Evolutionary conservation across 345 rosid genomes (phyloP).

Genomic region (Trapa incisa): DNA sequence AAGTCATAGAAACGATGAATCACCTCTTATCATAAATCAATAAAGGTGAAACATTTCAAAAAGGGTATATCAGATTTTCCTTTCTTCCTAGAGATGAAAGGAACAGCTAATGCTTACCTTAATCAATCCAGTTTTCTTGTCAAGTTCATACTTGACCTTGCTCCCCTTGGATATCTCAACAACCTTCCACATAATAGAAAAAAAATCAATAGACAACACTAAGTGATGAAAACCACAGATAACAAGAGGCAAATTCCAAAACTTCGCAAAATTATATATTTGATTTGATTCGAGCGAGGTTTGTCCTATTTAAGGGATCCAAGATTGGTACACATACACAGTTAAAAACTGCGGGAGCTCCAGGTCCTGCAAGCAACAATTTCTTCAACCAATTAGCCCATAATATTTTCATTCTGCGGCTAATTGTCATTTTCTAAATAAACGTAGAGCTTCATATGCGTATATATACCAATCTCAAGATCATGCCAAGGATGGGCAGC

Average conservation of each 20-base stretch:
- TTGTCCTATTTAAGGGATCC: background rate
- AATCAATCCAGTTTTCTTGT: slow-evolving; percentile 92
- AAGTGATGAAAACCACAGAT: background rate
- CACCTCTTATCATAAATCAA: background rate
- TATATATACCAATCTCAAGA: slow-evolving; percentile 73
- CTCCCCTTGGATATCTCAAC: slow-evolving; percentile 97
- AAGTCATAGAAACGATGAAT: too few species aligned
- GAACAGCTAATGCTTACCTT: slow-evolving; percentile 28
- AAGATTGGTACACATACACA: slow-evolving; percentile 31
- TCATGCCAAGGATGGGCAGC: slow-evolving; percentile 99
- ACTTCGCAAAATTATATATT: background rate
- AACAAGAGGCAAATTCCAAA: background rate
- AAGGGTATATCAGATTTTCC: background rate
- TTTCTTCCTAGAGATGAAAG: background rate
- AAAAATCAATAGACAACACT: background rate
- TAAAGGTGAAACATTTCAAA: background rate
- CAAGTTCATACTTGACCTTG: slow-evolving; percentile 96
- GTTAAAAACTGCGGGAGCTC: slow-evolving; percentile 64
- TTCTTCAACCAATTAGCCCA: background rate
- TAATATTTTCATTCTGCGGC: background rate
- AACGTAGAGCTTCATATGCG: background rate
- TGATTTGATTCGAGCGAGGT: background rate
- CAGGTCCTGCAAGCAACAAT: slow-evolving; percentile 53
- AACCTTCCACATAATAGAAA: slow-evolving; percentile 31
- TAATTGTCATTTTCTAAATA: background rate